phyloP scores from a whole-genome alignment of 208 protist genomes.

The Crithidia sp. region DNA sequence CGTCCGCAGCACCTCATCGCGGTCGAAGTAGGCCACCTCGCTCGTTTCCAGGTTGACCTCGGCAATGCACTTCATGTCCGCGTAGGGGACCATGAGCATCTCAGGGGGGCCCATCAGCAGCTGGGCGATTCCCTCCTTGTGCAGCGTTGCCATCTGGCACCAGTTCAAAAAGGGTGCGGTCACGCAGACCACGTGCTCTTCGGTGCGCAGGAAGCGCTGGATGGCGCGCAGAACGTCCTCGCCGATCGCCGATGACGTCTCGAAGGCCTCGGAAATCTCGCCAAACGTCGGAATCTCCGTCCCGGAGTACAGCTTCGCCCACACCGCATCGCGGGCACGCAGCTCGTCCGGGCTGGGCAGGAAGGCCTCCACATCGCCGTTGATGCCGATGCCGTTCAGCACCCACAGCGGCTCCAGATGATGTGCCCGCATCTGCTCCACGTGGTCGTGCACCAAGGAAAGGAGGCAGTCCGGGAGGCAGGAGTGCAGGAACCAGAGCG shows the following conservation, averaged over 20 bases:
- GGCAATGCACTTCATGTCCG: conserved; percentile 69
- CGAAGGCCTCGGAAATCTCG: conserved; percentile 72
- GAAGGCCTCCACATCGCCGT: conserved; percentile 84
- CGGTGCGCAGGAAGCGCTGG: conserved; percentile 69
- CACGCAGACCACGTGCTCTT: conserved; percentile 69
- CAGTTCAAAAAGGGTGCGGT: conserved; percentile 87
- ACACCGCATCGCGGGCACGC: conserved; percentile 60
- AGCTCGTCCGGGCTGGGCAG: conserved; percentile 65
- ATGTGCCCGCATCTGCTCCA: conserved; percentile 61
- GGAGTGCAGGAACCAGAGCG: conserved; percentile 87
- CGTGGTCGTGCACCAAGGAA: conserved; percentile 64
- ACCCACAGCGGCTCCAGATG: conserved; percentile 85
- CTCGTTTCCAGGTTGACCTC: conserved; percentile 69
- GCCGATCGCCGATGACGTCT: conserved; percentile 60
- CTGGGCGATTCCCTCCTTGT: conserved; percentile 77
- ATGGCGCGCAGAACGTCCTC: conserved; percentile 85
- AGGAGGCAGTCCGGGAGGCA: conserved; percentile 71
- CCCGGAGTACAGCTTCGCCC: conserved; percentile 65
- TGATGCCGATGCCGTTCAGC: conserved; percentile 82
- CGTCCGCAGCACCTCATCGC: conserved; percentile 62
- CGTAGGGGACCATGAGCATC: conserved; percentile 85
- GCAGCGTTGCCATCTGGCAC: conserved; percentile 85
- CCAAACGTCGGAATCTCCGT: conserved; percentile 40
- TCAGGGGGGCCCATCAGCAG: conserved; percentile 79
- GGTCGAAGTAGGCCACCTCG: conserved; percentile 68